Base-by-base conservation (phyloP, 202 grass and related monocot genomes). In the Saccharum hybrid region DNA sequence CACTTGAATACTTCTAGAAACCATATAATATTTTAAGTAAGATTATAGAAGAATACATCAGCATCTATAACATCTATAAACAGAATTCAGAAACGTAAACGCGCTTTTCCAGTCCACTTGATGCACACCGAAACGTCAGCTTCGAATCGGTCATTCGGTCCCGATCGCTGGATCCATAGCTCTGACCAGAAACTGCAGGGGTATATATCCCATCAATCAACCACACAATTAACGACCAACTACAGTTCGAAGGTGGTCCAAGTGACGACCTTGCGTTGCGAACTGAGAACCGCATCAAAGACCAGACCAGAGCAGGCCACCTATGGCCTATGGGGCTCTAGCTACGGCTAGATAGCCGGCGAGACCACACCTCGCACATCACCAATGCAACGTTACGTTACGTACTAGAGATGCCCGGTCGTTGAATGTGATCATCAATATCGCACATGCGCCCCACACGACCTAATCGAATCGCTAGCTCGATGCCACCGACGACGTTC, bases 251-350 rank as follows among this genome's bases (percentile, higher is more conserved):
- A 45, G 68, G 68, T 71, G 68, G 68, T 71, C 68, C 68, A 46
- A 10, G 68, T 45, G 68, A 28, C 68, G 68, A 45, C 68, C 68
- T 71, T 60, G 19, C 19, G 18, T 56, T n/a, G 19, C 41, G 2
- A 71, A 71, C 68, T 71, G 68, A 71, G 4, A 43, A 43, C 41
- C 41, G 41, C 68, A 71, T 71, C 68, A 71, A 21, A 40, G 65
- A 67, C 33, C n/a, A n/a, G n/a, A n/a, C n/a, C 34, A 38, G 16
- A 42, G 40, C 34, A 37, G 16, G 16, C 6, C 65, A 10, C 34
- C 8, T 21, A 21, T 37, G 36, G 31, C 2, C 61, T 66, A 66
- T 48, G 45, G n/a, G 15, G 3, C 4, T 9, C 2, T 16, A 14
- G 66, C 8, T 38, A 66, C 8, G 1, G 31, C 14, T 5, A 11